Percentiles rank a stretch among this genome's conserved stretches.
phyloP scores from a whole-genome alignment of 2,329 filamentous ascomycete species.

The Aspergillus sp. region DNA sequence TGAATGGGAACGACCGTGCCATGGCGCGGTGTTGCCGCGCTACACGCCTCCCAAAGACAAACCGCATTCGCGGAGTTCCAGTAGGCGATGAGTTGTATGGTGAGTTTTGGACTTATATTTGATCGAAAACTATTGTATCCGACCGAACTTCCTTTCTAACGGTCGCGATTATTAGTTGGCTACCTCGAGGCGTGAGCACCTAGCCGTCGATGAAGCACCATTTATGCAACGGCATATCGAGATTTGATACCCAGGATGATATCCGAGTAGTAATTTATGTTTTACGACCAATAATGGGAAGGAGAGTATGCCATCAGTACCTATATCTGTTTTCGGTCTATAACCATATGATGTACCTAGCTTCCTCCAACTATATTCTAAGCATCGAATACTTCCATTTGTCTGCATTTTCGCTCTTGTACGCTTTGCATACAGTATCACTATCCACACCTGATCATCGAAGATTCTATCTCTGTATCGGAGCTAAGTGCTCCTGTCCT shows the following conservation, averaged over 20 bases:
- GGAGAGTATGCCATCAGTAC: not conserved
- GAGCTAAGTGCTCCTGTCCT: no score
- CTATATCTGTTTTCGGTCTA: not conserved
- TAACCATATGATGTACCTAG: no score
- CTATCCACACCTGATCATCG: no score
- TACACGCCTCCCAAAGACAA: conserved; percentile 12
- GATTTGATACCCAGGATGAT: not conserved
- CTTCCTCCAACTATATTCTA: no score
- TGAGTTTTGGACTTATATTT: no score
- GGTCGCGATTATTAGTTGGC: no score
- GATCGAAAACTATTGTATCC: not conserved
- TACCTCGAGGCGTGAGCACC: no score
- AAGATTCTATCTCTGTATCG: conserved; percentile 52
- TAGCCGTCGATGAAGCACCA: no score
- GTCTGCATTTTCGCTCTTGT: conserved; percentile 48
- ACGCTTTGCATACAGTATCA: no score
- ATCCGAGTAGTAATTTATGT: not conserved
- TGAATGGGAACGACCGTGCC: conserved; percentile 15
- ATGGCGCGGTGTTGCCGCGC: conserved; percentile 7
- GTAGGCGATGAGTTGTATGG: not conserved
- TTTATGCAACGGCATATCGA: not conserved
- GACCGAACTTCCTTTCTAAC: no score
- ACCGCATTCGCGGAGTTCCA: not conserved
- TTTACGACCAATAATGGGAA: not conserved
- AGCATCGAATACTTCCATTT: no score